These are phyloP conservation scores for Multifurca ochricompacta DNA, from an alignment of 768 basidiomycete species.

Conservation along the genomic window DNA sequence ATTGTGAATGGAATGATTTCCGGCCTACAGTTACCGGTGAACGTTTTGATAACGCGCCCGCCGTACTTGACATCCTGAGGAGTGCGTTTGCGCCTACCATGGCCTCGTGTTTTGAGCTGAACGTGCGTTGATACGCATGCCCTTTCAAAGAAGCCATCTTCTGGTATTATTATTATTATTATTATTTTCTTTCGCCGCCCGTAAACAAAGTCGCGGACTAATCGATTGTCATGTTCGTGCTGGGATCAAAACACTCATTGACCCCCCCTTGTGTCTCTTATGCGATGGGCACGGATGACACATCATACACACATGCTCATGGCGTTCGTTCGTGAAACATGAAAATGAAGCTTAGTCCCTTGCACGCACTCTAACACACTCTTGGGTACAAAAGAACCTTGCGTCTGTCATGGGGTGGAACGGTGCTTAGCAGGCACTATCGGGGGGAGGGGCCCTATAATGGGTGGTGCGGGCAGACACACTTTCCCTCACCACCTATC, in stretches of 20 bases:
- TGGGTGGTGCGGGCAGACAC: constrained; percentile 24
- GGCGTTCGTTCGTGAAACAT: no score
- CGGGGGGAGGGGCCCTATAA: not conserved
- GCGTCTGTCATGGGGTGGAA: not conserved
- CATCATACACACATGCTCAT: not conserved
- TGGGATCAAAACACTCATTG: not conserved
- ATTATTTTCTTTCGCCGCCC: no score
- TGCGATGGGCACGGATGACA: not conserved
- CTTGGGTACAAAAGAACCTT: no score
- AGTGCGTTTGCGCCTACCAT: not conserved
- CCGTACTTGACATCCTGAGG: not conserved
- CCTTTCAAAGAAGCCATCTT: constrained; percentile 36
- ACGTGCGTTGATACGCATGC: constrained; percentile 9
- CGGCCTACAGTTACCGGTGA: not conserved
- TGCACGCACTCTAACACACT: not conserved
- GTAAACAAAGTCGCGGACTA: constrained; percentile 39
- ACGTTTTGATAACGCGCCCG: not conserved
- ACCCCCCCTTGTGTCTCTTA: not conserved
- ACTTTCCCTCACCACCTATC: no score
- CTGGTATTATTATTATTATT: no score
- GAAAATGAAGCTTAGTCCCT: no score
- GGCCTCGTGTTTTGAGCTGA: constrained; percentile 7
- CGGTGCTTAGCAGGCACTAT: constrained; percentile 3
- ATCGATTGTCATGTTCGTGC: constrained; percentile 31
- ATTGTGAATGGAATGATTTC: not conserved